Percentiles rank a stretch among this genome's conserved stretches.
These are phyloP conservation scores for Clitoria ternatea DNA, from an alignment of 306 rosid species.

Conservation along the genomic window DNA sequence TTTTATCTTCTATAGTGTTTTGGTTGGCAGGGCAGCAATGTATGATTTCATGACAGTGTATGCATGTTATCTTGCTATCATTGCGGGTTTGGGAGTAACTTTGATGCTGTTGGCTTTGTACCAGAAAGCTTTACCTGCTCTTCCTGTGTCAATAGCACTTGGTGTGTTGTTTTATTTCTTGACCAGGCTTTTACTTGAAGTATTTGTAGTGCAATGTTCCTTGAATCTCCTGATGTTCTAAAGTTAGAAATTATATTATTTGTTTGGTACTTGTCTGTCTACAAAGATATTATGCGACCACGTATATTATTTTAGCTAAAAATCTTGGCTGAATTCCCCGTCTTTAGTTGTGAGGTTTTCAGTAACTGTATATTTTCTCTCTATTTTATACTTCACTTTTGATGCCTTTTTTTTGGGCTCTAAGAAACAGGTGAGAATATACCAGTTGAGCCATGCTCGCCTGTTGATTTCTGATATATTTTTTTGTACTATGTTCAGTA, in stretches of 20 bases:
- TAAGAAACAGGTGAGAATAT: neutral
- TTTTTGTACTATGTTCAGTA: neutral
- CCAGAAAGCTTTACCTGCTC: slow-evolving; percentile 97
- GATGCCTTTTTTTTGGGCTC: neutral
- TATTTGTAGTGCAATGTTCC: slow-evolving; percentile 80
- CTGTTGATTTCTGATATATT: neutral
- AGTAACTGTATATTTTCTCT: slow-evolving; percentile 17
- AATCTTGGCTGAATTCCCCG: neutral
- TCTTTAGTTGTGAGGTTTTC: slow-evolving; percentile 11
- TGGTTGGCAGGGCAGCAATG: slow-evolving; percentile 99
- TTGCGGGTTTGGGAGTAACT: slow-evolving; percentile 94
- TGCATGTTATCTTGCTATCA: slow-evolving; percentile 93
- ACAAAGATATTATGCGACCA: neutral
- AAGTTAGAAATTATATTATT: slow-evolving; percentile 12
- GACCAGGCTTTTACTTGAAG: slow-evolving; percentile 80
- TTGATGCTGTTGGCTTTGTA: slow-evolving; percentile 77
- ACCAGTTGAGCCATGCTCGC: neutral
- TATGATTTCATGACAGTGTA: slow-evolving; percentile 94
- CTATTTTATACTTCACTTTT: neutral
- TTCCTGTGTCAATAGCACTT: slow-evolving; percentile 73
- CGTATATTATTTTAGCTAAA: neutral
- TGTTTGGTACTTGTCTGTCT: slow-evolving; percentile 13
- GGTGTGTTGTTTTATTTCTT: slow-evolving; percentile 83
- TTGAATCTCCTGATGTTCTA: slow-evolving; percentile 85
- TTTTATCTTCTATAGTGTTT: slow-evolving; percentile 89